phyloP scores from a whole-genome alignment of 2,329 filamentous ascomycete genomes.

The Sporothrix protearum region DNA sequence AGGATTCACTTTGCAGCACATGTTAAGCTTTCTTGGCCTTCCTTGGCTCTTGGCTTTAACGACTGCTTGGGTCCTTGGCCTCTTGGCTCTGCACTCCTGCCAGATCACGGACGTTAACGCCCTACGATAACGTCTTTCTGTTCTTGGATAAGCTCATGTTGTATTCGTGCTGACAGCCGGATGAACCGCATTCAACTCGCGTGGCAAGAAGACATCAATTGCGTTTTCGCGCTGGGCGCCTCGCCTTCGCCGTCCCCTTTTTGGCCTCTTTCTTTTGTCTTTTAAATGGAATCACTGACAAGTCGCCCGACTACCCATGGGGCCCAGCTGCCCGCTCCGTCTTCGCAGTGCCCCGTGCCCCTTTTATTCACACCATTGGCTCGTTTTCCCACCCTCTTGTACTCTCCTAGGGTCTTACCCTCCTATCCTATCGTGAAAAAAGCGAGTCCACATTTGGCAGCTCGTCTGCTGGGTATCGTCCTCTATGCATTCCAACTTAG shows the following conservation, averaged over 20 bases:
- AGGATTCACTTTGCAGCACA: background rate
- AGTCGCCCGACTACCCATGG: background rate
- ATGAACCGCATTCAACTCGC: background rate
- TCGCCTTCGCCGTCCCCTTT: background rate
- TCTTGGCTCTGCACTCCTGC: background rate
- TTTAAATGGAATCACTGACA: background rate
- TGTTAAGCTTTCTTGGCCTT: constrained; percentile 1
- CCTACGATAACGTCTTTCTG: background rate
- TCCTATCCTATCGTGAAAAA: background rate
- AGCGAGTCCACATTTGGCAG: background rate
- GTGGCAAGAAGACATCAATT: background rate
- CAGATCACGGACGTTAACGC: background rate
- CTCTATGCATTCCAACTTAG: background rate
- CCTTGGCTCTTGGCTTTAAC: background rate
- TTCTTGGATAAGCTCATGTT: background rate
- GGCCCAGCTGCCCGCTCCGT: background rate
- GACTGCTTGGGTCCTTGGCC: background rate
- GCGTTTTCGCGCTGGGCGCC: background rate
- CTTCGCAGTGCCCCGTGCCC: background rate
- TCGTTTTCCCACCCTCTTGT: background rate
- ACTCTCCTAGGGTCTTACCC: background rate
- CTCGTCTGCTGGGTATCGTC: background rate
- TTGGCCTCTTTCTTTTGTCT: background rate
- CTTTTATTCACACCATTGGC: background rate
- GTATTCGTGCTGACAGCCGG: background rate